Conservation (phyloP, 2,329 filamentous ascomycete genomes). For the Fusarium camptoceras region DNA sequence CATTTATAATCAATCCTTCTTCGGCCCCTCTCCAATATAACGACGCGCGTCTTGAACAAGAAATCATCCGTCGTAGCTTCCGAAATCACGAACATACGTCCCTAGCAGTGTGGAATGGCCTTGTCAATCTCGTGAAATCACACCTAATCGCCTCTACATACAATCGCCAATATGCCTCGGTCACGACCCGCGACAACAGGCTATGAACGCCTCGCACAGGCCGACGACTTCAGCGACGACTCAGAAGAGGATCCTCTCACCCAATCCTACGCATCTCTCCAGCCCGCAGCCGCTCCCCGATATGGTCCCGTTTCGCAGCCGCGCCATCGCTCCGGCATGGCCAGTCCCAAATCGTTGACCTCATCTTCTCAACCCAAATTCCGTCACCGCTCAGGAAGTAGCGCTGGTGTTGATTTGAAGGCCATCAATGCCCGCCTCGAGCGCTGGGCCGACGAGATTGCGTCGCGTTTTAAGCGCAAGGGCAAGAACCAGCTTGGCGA, state of each 20-base stretch:
- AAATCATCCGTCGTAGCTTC: background rate
- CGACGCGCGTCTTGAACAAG: constrained; percentile 20
- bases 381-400: constrained; percentile 68
- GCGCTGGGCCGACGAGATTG: constrained; percentile 97
- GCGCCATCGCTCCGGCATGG: constrained; percentile 69
- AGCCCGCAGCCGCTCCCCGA: constrained; percentile 68
- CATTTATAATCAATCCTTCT: constrained; percentile 15
- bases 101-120: constrained; percentile 32
- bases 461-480: constrained; percentile 93
- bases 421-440: constrained; percentile 97
- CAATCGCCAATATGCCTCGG: constrained; percentile 67
- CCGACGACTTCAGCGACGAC: constrained; percentile 79
- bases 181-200: constrained; percentile 79
- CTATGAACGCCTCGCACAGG: constrained; percentile 87
- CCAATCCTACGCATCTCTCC: constrained; percentile 66
- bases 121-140: constrained; percentile 17
- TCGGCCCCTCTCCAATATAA: constrained; percentile 19
- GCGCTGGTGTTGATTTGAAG: constrained; percentile 95
- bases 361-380: constrained; percentile 55
- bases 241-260: constrained; percentile 73
- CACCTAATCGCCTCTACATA: background rate
- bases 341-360: constrained; percentile 60
- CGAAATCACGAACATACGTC: background rate
- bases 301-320: constrained; percentile 74
- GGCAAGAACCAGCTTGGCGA: constrained; percentile 78